These are phyloP conservation scores for Castanea sativa DNA, from an alignment of 306 rosid genomes.

Conservation along the genomic window DNA sequence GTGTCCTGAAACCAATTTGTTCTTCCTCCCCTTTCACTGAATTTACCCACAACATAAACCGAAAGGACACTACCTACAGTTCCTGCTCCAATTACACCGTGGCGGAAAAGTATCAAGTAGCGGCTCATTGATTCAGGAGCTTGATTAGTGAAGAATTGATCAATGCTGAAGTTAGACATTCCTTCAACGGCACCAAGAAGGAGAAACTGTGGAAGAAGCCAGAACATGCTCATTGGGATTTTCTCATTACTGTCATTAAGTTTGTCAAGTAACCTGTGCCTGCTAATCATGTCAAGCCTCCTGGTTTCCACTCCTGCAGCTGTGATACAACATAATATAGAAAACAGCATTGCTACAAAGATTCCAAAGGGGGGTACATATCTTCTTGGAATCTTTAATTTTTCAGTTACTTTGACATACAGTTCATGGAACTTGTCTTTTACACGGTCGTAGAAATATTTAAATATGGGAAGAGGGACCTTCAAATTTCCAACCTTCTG, in stretches of 20 bases:
- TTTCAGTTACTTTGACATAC: background rate
- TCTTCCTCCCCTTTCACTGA: constrained; percentile 22
- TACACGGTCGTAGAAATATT: background rate
- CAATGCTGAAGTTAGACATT: background rate
- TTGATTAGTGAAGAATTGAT: background rate
- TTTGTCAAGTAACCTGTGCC: constrained; percentile 21
- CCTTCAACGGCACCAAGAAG: constrained; percentile 24
- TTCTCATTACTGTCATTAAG: background rate
- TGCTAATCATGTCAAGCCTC: constrained; percentile 21
- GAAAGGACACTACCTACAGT: constrained; percentile 22
- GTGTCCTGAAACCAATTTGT: constrained; percentile 37
- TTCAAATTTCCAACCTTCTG: constrained; percentile 19
- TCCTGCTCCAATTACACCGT: constrained; percentile 25
- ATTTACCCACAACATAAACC: constrained; percentile 8
- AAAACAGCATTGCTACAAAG: constrained; percentile 18
- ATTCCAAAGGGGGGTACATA: background rate
- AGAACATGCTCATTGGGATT: constrained; percentile 35
- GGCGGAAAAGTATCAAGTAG: background rate
- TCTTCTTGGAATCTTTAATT: background rate
- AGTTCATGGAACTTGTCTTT: background rate
- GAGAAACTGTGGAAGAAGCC: constrained; percentile 39
- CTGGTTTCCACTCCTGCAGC: constrained; percentile 34
- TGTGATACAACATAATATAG: constrained; percentile 28
- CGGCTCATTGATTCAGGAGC: background rate
- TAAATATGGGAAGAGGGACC: constrained; percentile 11